Base-by-base conservation (phyloP, 2,329 filamentous ascomycete genomes). In the Penicillium decumbens region DNA sequence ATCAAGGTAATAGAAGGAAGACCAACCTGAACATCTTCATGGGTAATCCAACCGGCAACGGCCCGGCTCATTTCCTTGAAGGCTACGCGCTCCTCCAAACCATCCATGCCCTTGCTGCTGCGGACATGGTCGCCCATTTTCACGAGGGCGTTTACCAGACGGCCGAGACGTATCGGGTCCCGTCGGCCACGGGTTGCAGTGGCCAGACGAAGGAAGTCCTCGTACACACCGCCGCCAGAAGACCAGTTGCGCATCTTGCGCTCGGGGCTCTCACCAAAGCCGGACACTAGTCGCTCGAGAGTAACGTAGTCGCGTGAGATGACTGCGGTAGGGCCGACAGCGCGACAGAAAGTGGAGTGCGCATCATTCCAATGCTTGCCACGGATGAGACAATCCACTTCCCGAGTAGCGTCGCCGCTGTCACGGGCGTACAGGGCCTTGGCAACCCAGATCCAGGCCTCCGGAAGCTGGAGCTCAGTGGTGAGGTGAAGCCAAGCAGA, bases 361-460 rank as follows among this genome's bases (percentile, higher is more conserved):
- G 93, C 93, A 65, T 93, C 88, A 27, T 82, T 77, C 69, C 84
- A 87, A 37, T 88, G 83, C 33, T 81, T 80, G 2, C 90, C 92
- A 42, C 83, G 82, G 51, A 97, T 79, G 10, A 98, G 82, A 62
- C 85, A 93, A 47, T 85, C 79, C 8, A 92, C 87, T 68, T 95
- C 89, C 4, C 77, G 76, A 40, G 77, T 79, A 9, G 86, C 78
- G 65, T 91, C 83, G 55, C 83, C 82, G 62, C 80, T 82, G 50
- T 84, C 84, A 53, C 88, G 86, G 71, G 89, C 90, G 69, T 87
- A 86, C 12, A 92, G 77, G 10, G 91, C 91, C 65, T 91, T 88
- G 15, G 93, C 89, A 51, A 89, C 82, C 83, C 88, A 95, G 43
- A 97, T 78, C 90, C 92, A 95, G 3, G 79, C 69, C 1, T 78